A percentile compares a stretch with the other conserved stretches of the same genome.
Evolutionary conservation across 331 rosid species (phyloP).

Genomic region (Erythrophleum ivorense): DNA sequence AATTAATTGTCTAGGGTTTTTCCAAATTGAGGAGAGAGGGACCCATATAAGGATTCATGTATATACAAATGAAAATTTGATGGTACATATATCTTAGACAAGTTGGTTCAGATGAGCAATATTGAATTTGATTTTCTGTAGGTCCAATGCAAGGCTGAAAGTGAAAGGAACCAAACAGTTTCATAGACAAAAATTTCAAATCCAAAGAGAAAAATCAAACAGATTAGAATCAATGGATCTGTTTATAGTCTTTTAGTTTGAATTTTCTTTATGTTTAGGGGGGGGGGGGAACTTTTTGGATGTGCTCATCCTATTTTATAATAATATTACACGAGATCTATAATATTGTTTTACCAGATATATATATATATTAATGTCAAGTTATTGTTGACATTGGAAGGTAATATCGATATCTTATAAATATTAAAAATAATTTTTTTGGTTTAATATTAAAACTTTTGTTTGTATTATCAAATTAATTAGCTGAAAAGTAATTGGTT

Average conservation of each 20-base stretch:
- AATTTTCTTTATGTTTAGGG: neutral
- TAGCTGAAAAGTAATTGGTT: neutral
- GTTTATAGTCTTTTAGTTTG: neutral
- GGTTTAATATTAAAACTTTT: neutral
- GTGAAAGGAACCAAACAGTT: neutral
- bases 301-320: neutral
- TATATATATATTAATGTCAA: too few species aligned
- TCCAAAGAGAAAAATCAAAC: neutral
- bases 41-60: neutral
- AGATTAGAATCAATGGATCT: neutral
- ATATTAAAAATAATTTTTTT: too few species aligned
- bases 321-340: too few species aligned
- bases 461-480: neutral
- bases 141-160: neutral
- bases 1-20: neutral
- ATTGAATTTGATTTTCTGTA: too few species aligned
- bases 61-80: constrained; percentile 25
- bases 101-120: neutral
- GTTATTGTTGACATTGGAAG: too few species aligned
- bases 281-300: too few species aligned
- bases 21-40: constrained; percentile 9
- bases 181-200: neutral
- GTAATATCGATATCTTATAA: too few species aligned
- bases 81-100: too few species aligned
- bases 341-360: too few species aligned